Percentiles rank a stretch among this genome's conserved stretches.
Conservation (phyloP, 495 filamentous ascomycete genomes). For the Cladorrhinum samala region DNA sequence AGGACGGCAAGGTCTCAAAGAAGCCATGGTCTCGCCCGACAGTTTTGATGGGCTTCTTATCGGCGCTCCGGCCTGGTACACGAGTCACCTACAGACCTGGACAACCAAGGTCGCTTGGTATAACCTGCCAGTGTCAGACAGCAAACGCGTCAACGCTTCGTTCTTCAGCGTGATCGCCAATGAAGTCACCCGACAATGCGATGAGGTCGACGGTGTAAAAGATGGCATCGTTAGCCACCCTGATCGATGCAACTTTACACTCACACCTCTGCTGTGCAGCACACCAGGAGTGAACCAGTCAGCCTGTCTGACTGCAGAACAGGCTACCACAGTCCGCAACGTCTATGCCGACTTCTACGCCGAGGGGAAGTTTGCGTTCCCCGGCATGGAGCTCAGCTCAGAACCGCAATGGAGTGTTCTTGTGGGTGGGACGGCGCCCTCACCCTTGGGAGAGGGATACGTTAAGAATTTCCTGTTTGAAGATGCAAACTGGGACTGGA, state of each 20-base stretch:
- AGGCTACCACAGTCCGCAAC: constrained; percentile 49
- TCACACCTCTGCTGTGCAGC: constrained; percentile 48
- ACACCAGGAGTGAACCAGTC: constrained; percentile 19
- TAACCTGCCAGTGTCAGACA: constrained; percentile 32
- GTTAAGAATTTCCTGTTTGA: constrained; percentile 39
- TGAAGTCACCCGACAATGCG: constrained; percentile 56
- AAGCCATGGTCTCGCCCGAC: constrained; percentile 39
- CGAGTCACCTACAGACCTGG: constrained; percentile 37
- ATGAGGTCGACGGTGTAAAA: constrained; percentile 52
- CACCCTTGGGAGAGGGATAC: constrained; percentile 32
- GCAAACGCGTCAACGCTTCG: constrained; percentile 43
- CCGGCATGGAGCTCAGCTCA: constrained; percentile 36
- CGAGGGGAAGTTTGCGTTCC: constrained; percentile 48
- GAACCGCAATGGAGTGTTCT: constrained; percentile 25
- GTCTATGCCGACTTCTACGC: constrained; percentile 49
- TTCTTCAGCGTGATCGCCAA: constrained; percentile 43
- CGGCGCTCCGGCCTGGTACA: constrained; percentile 51
- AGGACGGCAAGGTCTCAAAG: constrained; percentile 49
- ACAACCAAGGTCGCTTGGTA: constrained; percentile 23
- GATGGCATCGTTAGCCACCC: constrained; percentile 60
- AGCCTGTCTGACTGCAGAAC: constrained; percentile 50
- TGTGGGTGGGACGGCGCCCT: constrained; percentile 16
- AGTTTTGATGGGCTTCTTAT: constrained; percentile 61
- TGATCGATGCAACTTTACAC: constrained; percentile 47
- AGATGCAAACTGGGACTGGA: constrained; percentile 35